Evolutionary conservation across 176 grass and related monocot genomes (phyloP).

Genomic region (Dendrocalamus sinicus): DNA sequence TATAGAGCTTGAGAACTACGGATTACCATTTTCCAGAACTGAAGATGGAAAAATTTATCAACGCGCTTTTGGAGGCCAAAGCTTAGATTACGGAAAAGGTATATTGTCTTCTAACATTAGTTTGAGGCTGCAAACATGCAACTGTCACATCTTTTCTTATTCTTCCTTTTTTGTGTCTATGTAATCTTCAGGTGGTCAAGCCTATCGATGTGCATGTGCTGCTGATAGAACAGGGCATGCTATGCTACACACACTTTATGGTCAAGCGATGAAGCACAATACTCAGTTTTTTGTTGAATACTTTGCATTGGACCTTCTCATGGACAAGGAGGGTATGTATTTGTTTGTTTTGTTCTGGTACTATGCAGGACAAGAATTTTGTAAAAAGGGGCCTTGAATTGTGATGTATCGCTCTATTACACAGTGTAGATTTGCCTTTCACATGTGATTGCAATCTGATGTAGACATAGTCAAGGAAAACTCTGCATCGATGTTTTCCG

Average conservation of each 20-base stretch:
- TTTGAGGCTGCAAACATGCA: slow-evolving; percentile 14
- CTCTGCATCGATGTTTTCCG: background rate
- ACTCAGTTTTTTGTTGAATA: slow-evolving; percentile 92
- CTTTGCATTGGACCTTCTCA: slow-evolving; percentile 77
- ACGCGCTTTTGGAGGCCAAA: slow-evolving; percentile 96
- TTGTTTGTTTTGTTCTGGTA: slow-evolving; percentile 8
- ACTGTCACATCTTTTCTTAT: slow-evolving; percentile 30
- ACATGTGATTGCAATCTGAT: background rate
- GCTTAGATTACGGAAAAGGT: slow-evolving; percentile 99
- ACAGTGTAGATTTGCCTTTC: slow-evolving; percentile 16
- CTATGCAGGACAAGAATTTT: background rate
- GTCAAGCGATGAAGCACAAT: slow-evolving; percentile 98
- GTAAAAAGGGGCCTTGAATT: background rate
- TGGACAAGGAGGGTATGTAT: slow-evolving; percentile 65
- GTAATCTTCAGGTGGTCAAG: slow-evolving; percentile 75
- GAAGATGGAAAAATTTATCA: slow-evolving; percentile 99
- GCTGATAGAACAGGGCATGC: slow-evolving; percentile 98
- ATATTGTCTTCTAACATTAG: slow-evolving; percentile 17
- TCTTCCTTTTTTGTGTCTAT: slow-evolving; percentile 1
- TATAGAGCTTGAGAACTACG: slow-evolving; percentile 99
- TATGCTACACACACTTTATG: slow-evolving; percentile 94
- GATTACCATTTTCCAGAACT: slow-evolving; percentile 94
- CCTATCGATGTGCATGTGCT: slow-evolving; percentile 91
- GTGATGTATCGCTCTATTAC: background rate
- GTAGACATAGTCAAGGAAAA: background rate